Conservation (phyloP, 192 early-diverging fungal species). For the Backusella psychrophila region DNA sequence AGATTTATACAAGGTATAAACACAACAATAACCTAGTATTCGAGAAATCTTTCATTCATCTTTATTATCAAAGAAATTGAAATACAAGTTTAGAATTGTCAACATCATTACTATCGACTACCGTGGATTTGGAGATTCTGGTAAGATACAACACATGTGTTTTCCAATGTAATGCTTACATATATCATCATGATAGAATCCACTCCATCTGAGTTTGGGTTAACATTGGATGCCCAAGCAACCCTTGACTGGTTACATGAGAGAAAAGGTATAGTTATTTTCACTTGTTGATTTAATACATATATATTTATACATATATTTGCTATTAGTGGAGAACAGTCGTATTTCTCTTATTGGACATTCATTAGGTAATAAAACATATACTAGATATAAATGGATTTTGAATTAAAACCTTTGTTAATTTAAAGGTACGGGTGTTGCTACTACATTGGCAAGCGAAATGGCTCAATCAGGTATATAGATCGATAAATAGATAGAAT, state of each 20-base stretch:
- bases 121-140: conserved; percentile 42
- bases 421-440: conserved; percentile 31
- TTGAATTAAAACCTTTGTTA: neutral
- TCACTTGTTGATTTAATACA: neutral
- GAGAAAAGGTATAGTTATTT: conserved; percentile 17
- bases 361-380: conserved; percentile 27
- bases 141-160: neutral
- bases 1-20: conserved; percentile 31
- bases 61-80: conserved; percentile 11
- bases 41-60: too few species aligned
- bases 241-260: conserved; percentile 22
- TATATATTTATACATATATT: neutral
- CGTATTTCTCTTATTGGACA: conserved; percentile 33
- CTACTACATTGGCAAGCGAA: conserved; percentile 30
- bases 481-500: neutral
- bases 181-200: conserved; percentile 13
- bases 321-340: conserved; percentile 15
- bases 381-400: neutral
- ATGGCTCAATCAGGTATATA: conserved; percentile 19
- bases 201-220: conserved; percentile 31
- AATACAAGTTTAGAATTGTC: conserved; percentile 16
- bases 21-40: too few species aligned
- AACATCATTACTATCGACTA: conserved; percentile 39
- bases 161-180: neutral
- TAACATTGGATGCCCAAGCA: conserved; percentile 28